Evolutionary conservation across 345 rosid species (phyloP), one percentile per base, ranked within the genome.

Genomic region (Salix dunnii): DNA sequence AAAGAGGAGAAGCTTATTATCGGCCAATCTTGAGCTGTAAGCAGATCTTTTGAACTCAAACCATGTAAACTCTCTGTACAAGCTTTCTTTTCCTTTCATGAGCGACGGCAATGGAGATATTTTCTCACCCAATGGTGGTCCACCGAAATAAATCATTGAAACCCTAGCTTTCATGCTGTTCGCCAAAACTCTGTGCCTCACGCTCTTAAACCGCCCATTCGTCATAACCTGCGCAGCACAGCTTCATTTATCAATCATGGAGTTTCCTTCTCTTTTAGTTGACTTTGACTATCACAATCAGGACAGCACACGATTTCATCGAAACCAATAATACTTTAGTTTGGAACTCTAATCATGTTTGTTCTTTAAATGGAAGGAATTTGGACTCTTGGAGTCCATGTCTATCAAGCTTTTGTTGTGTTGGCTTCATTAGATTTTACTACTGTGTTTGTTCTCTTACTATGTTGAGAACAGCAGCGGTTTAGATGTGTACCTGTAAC

Each of bases 21-120:
- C 94, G 73, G 90, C 91, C 82, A 94, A 82, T 82, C 86, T 94
- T 27, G 97, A 87, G 74, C 86, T 90, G 82, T 90, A 90, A 9
- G 92, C 95, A 62, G 98, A 91, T 13, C 67, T 76, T 67, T 94
- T 94, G 83, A 89, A 95, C 46, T 95, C 94, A 66, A 64, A 70
- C 99, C 99, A 95, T 31, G 96, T 91, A 88, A 93, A 93, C 72
- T 91, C 97, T 55, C 85, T 82, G 86, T 95, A 95, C 83, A 89
- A 83, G 82, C 87, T 84, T 35, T 90, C 93, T 48, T 90, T 93
- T 31, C 83, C 90, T 61, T 86, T 87, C 78, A 90, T 23, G 18
- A 95, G 78, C 2, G 84, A 80, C 1, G 85, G 77, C 7, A 93
- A 71, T 65, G 99, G 90, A 4, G 84, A 84, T 35, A 95, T 91